Conservation (phyloP, 1,284 basidiomycete species). For the Lignosus rhinocerotis region DNA sequence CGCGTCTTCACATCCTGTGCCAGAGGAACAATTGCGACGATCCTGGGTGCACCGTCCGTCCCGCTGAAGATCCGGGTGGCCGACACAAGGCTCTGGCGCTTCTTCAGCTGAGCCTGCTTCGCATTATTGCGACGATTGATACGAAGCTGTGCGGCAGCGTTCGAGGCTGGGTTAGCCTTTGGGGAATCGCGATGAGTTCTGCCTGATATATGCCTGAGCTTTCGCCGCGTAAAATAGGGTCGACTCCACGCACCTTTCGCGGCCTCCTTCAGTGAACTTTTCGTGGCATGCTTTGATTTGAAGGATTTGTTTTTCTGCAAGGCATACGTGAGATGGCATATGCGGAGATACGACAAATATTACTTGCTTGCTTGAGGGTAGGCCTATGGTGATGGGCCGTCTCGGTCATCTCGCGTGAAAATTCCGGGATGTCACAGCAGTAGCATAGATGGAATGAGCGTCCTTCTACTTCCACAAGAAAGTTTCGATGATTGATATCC, state of each 20-base stretch:
- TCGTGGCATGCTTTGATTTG: constrained; percentile 88
- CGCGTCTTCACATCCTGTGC: constrained; percentile 64
- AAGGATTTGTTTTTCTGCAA: constrained; percentile 82
- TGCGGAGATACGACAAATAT: background rate
- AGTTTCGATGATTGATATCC: too few relatives aligned
- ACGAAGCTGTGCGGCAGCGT: constrained; percentile 56
- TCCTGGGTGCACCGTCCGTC: constrained; percentile 76
- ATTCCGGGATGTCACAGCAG: too few relatives aligned
- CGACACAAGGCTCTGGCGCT: constrained; percentile 69
- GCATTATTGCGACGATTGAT: constrained; percentile 76
- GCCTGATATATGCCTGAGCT: background rate
- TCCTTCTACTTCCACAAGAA: too few relatives aligned
- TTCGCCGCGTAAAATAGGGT: background rate
- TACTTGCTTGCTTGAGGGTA: constrained; percentile 80
- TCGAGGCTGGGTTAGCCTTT: constrained; percentile 47
- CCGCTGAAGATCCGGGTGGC: constrained; percentile 77
- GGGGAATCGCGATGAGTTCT: constrained; percentile 43
- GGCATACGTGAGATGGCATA: background rate
- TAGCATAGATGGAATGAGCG: too few relatives aligned
- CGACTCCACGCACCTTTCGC: constrained; percentile 65
- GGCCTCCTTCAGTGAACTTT: constrained; percentile 76
- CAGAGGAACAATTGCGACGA: constrained; percentile 80
- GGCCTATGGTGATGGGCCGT: constrained; percentile 63
- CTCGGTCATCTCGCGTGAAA: constrained; percentile 13
- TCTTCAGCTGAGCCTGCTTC: constrained; percentile 74